Evolutionary conservation across 129 eudicot species (phyloP).

Genomic region (Ambrosia artemisiifolia): DNA sequence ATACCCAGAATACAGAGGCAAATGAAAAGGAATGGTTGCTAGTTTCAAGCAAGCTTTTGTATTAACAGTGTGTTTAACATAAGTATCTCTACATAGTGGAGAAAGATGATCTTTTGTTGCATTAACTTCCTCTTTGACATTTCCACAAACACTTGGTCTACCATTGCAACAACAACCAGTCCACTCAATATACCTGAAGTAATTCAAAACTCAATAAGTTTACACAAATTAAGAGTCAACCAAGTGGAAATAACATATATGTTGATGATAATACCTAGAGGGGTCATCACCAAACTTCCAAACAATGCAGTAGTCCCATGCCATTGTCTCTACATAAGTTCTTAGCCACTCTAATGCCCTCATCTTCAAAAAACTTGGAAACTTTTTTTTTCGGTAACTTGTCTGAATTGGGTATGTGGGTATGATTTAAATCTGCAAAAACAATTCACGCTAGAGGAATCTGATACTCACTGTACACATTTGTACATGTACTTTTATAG

Average conservation of each 20-base stretch:
- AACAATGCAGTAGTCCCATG: constrained; percentile 81
- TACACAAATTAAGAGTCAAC: background rate
- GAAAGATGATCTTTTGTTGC: constrained; percentile 19
- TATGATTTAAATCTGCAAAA: constrained; percentile 8
- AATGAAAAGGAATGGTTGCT: constrained; percentile 51
- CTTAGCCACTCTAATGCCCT: constrained; percentile 46
- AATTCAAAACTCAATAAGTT: constrained; percentile 2
- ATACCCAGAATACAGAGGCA: constrained; percentile 81
- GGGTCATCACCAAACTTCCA: constrained; percentile 89
- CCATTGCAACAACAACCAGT: constrained; percentile 77
- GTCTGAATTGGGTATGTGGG: constrained; percentile 3
- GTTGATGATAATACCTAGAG: constrained; percentile 48
- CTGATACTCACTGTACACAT: constrained; percentile 17
- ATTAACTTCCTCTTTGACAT: constrained; percentile 43
- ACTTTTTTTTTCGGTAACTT: background rate
- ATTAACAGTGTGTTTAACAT: constrained; percentile 39
- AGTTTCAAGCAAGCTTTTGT: constrained; percentile 57
- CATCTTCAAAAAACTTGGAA: constrained; percentile 19
- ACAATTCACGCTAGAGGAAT: background rate
- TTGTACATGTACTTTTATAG: constrained; percentile 7
- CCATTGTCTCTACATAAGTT: constrained; percentile 41
- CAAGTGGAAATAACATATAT: background rate
- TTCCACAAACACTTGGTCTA: constrained; percentile 25
- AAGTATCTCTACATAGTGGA: constrained; percentile 55
- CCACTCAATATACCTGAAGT: constrained; percentile 68